These are phyloP conservation scores for Nannochloropsis salina DNA, from an alignment of 108 stramenopile genomes.

Conservation along the genomic window DNA sequence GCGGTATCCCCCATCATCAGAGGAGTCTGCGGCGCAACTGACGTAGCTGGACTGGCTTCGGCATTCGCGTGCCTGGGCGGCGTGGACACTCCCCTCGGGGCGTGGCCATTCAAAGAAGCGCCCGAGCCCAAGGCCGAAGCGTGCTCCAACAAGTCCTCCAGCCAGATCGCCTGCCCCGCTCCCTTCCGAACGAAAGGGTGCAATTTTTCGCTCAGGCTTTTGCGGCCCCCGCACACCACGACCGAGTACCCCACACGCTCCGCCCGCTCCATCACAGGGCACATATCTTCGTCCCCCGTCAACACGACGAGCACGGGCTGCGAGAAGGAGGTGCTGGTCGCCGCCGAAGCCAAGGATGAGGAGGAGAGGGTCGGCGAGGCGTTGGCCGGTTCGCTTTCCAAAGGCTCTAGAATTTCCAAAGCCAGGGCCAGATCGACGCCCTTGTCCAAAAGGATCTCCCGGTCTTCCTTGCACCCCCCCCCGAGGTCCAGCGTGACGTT, in stretches of 20 bases:
- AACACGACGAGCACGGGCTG: neutral
- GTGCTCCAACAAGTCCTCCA: neutral
- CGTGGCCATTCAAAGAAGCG: too few relatives aligned
- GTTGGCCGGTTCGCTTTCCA: neutral
- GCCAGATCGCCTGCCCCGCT: neutral
- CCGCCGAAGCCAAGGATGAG: neutral
- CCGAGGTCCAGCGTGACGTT: neutral
- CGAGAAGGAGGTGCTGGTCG: neutral
- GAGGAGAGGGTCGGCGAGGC: neutral
- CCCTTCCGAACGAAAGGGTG: neutral
- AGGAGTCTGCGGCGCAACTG: neutral
- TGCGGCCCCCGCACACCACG: neutral
- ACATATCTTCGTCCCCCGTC: conserved; percentile 8
- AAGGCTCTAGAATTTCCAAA: neutral
- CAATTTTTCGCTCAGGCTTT: neutral
- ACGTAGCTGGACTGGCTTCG: too few relatives aligned
- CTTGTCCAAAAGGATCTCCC: conserved; percentile 4
- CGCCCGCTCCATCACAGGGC: neutral
- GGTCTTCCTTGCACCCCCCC: neutral
- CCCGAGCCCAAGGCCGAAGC: neutral
- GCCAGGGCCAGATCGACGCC: neutral
- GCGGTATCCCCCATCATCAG: neutral
- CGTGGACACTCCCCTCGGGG: too few relatives aligned
- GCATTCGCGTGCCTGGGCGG: too few relatives aligned
- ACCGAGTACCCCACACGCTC: neutral